A percentile compares a stretch with the other conserved stretches of the same genome.
phyloP scores from a whole-genome alignment of 1,284 basidiomycete species.

The Schizophyllum amplum region DNA sequence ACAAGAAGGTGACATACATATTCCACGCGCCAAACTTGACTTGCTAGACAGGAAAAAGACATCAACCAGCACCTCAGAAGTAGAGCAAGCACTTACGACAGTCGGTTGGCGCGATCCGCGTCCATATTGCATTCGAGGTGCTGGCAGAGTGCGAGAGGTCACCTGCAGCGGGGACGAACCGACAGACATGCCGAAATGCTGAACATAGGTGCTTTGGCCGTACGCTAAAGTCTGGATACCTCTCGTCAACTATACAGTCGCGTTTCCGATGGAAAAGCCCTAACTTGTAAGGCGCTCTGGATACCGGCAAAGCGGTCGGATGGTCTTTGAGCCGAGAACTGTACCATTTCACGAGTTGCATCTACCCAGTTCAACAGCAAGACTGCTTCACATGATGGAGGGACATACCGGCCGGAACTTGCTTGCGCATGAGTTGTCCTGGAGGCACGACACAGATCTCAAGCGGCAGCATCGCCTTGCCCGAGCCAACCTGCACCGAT shows the following conservation, averaged over 20 bases:
- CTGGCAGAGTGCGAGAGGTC: constrained; percentile 49
- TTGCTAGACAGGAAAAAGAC: background rate
- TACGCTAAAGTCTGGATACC: constrained; percentile 64
- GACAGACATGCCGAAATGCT: constrained; percentile 57
- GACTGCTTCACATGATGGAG: background rate
- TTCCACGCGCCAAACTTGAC: constrained; percentile 9
- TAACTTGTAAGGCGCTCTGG: background rate
- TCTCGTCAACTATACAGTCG: constrained; percentile 15
- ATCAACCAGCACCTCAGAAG: too few species aligned
- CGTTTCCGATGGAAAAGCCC: background rate
- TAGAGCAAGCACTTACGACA: background rate
- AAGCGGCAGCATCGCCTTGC: constrained; percentile 41
- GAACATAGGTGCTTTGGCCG: constrained; percentile 65
- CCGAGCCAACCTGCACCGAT: constrained; percentile 45
- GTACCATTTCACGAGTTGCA: background rate
- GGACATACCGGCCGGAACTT: background rate
- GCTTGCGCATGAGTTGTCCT: constrained; percentile 42
- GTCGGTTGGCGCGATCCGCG: constrained; percentile 30
- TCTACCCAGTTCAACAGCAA: background rate
- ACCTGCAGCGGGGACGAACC: constrained; percentile 38
- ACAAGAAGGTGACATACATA: constrained; percentile 4
- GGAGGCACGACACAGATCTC: constrained; percentile 43
- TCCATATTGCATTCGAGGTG: constrained; percentile 60
- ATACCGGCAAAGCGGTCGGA: background rate
- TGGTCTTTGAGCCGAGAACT: background rate